Evolutionary conservation across 179 eudicot species (phyloP).

Genomic region (Silene noctiflora): DNA sequence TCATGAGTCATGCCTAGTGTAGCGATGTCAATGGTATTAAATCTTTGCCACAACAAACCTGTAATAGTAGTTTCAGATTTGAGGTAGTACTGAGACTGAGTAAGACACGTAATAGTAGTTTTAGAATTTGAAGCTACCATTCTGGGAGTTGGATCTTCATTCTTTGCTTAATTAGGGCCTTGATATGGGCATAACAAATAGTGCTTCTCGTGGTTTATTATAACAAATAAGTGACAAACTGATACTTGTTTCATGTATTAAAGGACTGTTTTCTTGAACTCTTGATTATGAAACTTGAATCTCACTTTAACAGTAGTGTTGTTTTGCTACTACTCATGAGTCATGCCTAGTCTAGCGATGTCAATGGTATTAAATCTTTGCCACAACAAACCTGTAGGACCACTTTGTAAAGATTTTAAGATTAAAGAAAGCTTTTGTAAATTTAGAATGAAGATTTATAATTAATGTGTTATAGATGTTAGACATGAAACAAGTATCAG

Average conservation of each 20-base stretch:
- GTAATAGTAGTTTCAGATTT: not conserved
- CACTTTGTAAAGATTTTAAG: too few species aligned
- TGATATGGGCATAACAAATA: not conserved
- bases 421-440: not conserved
- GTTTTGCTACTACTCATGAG: not conserved
- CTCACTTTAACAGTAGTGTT: not conserved
- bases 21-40: not conserved
- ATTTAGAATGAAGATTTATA: not conserved
- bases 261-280: too few species aligned
- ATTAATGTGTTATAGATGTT: not conserved
- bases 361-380: not conserved
- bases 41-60: too few species aligned
- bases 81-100: not conserved
- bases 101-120: not conserved
- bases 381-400: too few species aligned
- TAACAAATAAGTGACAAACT: too few species aligned
- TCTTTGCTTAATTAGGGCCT: not conserved
- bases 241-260: too few species aligned
- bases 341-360: not conserved
- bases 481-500: not conserved
- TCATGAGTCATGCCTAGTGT: not conserved
- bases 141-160: not conserved
- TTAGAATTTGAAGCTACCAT: too few species aligned
- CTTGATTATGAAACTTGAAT: not conserved
- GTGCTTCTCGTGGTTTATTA: not conserved